phyloP scores from a whole-genome alignment of 371 early-diverging fungal genomes.

The Fennellomyces sp. region DNA sequence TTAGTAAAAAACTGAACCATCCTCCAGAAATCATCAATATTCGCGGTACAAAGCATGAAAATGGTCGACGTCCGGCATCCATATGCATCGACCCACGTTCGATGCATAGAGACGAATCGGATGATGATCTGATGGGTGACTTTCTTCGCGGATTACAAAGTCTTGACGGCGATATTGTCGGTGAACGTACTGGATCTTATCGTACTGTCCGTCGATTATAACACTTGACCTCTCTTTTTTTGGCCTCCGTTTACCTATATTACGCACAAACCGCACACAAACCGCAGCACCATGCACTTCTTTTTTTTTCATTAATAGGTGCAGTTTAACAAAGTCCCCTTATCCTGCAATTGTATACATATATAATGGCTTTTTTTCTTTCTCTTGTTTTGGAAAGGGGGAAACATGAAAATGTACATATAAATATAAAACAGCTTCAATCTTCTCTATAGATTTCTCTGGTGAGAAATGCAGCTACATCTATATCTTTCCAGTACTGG shows the following conservation, averaged over 20 bases:
- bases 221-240: no score
- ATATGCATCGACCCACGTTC: slow-evolving; percentile 45
- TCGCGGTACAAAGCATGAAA: slow-evolving; percentile 18
- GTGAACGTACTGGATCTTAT: slow-evolving; percentile 38
- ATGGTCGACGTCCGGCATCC: slow-evolving; percentile 34
- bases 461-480: slow-evolving; percentile 66
- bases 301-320: background rate
- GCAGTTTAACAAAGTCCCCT: background rate
- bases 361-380: background rate
- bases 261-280: background rate
- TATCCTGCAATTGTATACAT: background rate
- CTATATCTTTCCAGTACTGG: slow-evolving; percentile 79
- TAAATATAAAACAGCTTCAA: background rate
- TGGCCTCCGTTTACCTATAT: no score
- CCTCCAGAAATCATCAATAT: slow-evolving; percentile 31
- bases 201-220: slow-evolving; percentile 27
- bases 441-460: slow-evolving; percentile 48
- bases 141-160: slow-evolving; percentile 43
- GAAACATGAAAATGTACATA: background rate
- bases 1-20: slow-evolving; percentile 10
- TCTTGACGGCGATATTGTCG: slow-evolving; percentile 46
- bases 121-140: slow-evolving; percentile 44
- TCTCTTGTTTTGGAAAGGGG: background rate
- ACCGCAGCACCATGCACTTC: background rate
- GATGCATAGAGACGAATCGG: slow-evolving; percentile 20